Base-by-base conservation (phyloP, 257 asterid genomes). In the Dorcoceras hygrometricum region DNA sequence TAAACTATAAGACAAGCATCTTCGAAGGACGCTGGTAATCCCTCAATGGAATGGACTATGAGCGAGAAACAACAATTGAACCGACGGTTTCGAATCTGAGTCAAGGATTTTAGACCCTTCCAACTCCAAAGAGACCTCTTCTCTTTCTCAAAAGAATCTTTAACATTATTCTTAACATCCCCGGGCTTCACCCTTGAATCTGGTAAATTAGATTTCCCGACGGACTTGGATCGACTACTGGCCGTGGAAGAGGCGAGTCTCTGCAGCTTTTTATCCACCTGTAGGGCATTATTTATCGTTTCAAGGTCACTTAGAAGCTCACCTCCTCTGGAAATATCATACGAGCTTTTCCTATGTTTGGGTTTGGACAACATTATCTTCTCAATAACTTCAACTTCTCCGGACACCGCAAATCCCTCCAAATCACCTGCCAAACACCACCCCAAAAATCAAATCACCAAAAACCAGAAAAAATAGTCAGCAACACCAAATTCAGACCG, bases 111-210 rank as follows among this genome's bases (percentile, higher is more conserved):
- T 29, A 94, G 73, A 51, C 89, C 81, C 80, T 87, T 87, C 99
- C 99, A 94, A 75, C 96, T 86, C 99, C 99, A 94, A 66, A 87
- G 82, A 5, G 99, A 78, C 76, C 83, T 86, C 82, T 88, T 88
- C 51, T 82, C 89, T 73, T 82, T 87, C 6, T 89, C 90, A n/a
- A 39, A 16, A 28, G 87, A 72, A 63, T 83, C 90, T 71, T 78
- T 86, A 18, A 36, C 19, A 34, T 58, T n/a, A 54, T 34, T 63
- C 48, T 75, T 84, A 29, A 63, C 79, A 50, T 63, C 86, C 72
- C 80, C 84, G 0, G 66, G 73, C 85, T 87, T 87, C 43, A 54
- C 43, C 74, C 79, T 84, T 7, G 91, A 65, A 5, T 84, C 89
- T 0, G 87, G 91, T 43, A 77, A 62, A 14, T 59, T 84, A 25